phyloP scores from a whole-genome alignment of 495 filamentous ascomycete genomes.

The Penicillium paradoxum region DNA sequence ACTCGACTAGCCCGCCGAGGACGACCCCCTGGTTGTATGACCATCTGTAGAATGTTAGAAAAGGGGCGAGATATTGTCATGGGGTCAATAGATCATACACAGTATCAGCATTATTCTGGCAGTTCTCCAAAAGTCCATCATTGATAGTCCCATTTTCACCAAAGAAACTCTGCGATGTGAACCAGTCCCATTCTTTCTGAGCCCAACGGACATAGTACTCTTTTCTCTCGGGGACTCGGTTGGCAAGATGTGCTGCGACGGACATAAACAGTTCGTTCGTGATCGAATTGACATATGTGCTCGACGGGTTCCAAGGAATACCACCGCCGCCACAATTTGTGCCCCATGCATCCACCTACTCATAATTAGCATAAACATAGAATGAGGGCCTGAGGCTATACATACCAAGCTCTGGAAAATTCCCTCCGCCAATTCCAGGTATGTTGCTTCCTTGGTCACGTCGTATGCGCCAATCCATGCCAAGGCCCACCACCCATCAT shows the following conservation, averaged over 20 bases:
- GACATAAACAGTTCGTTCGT: constrained; percentile 71
- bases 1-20: constrained; percentile 66
- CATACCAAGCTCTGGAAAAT: constrained; percentile 58
- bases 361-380: constrained; percentile 2
- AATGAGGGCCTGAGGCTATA: not conserved
- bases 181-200: constrained; percentile 61
- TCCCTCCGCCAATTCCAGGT: constrained; percentile 50
- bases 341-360: constrained; percentile 43
- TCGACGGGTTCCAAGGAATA: constrained; percentile 63
- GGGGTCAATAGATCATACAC: constrained; percentile 25
- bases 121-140: constrained; percentile 59
- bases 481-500: constrained; percentile 71
- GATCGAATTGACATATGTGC: constrained; percentile 62
- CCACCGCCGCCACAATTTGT: constrained; percentile 45
- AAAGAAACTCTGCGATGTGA: constrained; percentile 59
- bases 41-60: constrained; percentile 36
- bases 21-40: constrained; percentile 81
- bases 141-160: constrained; percentile 62
- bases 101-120: constrained; percentile 59
- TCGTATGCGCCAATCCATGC: constrained; percentile 64
- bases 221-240: constrained; percentile 49
- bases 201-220: constrained; percentile 55
- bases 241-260: constrained; percentile 68
- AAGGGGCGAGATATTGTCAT: not conserved
- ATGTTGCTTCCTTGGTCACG: constrained; percentile 47